phyloP scores from a whole-genome alignment of 176 grass and related monocot genomes.

The Rhynchospora tenuis region DNA sequence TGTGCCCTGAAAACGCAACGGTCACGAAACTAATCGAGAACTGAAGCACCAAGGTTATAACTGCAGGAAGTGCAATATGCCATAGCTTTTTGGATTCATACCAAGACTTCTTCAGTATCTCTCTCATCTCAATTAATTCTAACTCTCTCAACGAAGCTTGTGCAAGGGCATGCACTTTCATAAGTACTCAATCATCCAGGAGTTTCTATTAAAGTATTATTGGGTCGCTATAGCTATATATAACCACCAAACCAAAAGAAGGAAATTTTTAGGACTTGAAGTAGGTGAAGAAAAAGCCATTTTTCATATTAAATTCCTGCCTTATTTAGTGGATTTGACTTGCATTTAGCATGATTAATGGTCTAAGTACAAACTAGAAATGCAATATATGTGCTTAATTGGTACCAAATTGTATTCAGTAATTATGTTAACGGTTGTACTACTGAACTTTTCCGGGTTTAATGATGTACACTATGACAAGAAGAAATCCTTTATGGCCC shows the following conservation, averaged over 20 bases:
- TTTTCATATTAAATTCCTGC: background rate
- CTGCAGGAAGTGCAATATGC: constrained; percentile 45
- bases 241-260: background rate
- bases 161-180: background rate
- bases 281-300: background rate
- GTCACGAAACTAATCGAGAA: constrained; percentile 56
- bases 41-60: constrained; percentile 48
- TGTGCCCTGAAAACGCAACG: constrained; percentile 44
- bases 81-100: constrained; percentile 47
- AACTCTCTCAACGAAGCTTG: background rate
- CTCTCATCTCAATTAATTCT: background rate
- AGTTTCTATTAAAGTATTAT: background rate
- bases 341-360: background rate
- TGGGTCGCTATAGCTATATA: background rate
- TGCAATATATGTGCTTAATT: background rate
- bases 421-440: background rate
- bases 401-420: background rate
- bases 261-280: background rate
- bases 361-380: background rate
- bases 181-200: background rate
- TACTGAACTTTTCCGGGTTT: background rate
- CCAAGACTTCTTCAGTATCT: constrained; percentile 21
- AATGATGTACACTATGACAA: background rate
- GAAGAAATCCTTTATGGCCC: background rate
- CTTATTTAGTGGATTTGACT: background rate